Base-by-base conservation (phyloP, 106 monocot genomes). In the Amphibolis antarctica region DNA sequence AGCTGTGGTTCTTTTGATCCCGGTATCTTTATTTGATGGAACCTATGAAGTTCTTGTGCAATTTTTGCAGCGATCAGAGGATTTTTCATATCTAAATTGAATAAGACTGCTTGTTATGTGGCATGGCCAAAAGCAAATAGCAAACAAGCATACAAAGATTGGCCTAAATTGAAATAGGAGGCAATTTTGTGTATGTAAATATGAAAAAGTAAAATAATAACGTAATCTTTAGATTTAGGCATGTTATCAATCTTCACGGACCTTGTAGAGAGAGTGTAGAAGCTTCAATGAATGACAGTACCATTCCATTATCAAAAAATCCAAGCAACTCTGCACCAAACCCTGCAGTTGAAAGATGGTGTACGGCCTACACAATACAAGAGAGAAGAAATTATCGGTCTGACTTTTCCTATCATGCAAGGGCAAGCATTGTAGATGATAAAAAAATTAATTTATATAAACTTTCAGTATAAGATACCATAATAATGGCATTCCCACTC, bases 311-410 rank as follows among this genome's bases (percentile, higher is more conserved):
- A 63, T 52, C 68, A 82, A 96, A 96, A 58, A 84, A 44, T 27
- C 96, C 96, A 21, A 89, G 90, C 29, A 96, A 67, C 71, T 84
- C 67, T 46, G 96, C 96, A 68, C 96, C 96, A 85, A 96, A 96
- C 17, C 96, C 96, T 29, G 96, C 96, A 70, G 78, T 81, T 71
- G 96, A 96, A 46, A 96, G 60, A 73, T 85, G 65, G 55, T 75
- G 78, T 69, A 90, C 67, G 58, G 86, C 96, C 89, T 89, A 69
- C 57, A 58, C 42, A 53, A 28, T 10, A n/a, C 4, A 13, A 23
- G 28, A 53, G 21, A 12, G 50, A 12, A 27, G 47, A n/a, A 52
- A 48, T 7, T 3, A 53, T 46, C 18, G 1, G n/a, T 28, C 5
- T 65, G 13, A 63, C 13, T 11, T 31, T 21, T 21, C 29, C 19